Conservation (phyloP, 1,139 yeast species). For the Waltiozyma sp. region DNA sequence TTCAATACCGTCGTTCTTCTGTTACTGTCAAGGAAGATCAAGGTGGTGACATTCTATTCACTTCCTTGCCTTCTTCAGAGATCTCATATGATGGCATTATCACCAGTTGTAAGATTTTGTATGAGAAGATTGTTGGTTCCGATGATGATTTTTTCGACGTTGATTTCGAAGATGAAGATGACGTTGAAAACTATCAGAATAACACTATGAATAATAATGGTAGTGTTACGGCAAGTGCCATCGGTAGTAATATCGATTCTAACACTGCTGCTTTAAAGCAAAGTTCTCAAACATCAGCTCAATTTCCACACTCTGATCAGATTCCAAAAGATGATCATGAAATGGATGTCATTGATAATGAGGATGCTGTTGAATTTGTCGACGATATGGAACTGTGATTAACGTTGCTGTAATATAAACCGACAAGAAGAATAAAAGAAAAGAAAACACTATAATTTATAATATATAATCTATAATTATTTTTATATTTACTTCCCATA, state of each 20-base stretch:
- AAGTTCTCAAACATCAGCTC: neutral
- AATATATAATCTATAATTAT: too few species aligned
- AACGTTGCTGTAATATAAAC: too few species aligned
- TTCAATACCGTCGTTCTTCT: slow-evolving; percentile 23
- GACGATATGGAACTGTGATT: slow-evolving; percentile 58
- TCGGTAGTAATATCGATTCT: slow-evolving; percentile 13
- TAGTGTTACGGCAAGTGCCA: neutral
- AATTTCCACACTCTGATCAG: neutral
- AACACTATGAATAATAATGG: neutral
- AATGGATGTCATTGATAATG: slow-evolving; percentile 15
- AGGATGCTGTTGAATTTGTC: slow-evolving; percentile 43
- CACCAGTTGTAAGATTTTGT: slow-evolving; percentile 67
- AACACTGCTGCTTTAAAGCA: slow-evolving; percentile 17
- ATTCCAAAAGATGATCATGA: slow-evolving; percentile 14
- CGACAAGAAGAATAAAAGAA: neutral
- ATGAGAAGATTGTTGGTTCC: slow-evolving; percentile 73
- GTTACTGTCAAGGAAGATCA: slow-evolving; percentile 9
- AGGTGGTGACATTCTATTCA: slow-evolving; percentile 44
- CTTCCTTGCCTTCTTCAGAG: slow-evolving; percentile 70
- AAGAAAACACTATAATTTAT: too few species aligned
- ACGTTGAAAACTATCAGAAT: slow-evolving; percentile 23
- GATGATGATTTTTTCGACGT: slow-evolving; percentile 94
- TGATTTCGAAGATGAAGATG: slow-evolving; percentile 92
- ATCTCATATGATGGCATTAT: slow-evolving; percentile 85
- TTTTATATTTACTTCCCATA: too few species aligned